Percentiles rank a stretch among this genome's conserved stretches.
These are phyloP conservation scores for Myxozyma udenii DNA, from an alignment of 805 yeast species.

Conservation along the genomic window DNA sequence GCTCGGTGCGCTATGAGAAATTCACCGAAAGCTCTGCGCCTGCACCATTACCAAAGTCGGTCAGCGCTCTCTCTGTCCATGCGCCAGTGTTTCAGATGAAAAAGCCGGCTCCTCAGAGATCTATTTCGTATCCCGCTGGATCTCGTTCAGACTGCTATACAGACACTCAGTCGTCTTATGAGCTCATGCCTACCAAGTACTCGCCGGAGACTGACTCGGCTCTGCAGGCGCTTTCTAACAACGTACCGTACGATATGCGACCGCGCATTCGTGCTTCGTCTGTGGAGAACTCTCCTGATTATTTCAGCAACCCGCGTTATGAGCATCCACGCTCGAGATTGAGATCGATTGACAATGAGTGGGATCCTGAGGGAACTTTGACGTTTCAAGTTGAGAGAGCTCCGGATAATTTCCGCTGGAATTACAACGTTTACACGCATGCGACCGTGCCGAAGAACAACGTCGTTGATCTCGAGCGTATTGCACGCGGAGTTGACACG, in stretches of 20 bases:
- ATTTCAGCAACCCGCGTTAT: background rate
- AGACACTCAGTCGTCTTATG: constrained; percentile 1
- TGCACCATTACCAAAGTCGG: background rate
- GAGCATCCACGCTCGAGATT: background rate
- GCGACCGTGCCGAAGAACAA: constrained; percentile 39
- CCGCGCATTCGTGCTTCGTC: constrained; percentile 9
- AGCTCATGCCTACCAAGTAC: constrained; percentile 6
- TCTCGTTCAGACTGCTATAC: too few relatives aligned
- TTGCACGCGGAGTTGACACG: constrained; percentile 44
- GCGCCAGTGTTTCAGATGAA: constrained; percentile 21
- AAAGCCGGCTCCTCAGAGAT: background rate
- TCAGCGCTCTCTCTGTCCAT: constrained; percentile 14
- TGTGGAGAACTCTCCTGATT: background rate
- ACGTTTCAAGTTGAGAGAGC: constrained; percentile 27
- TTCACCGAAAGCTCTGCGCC: background rate
- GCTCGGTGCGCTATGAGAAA: background rate
- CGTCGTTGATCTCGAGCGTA: constrained; percentile 43
- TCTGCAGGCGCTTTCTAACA: background rate
- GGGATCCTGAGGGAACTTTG: constrained; percentile 2
- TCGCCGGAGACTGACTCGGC: background rate
- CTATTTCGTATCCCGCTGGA: background rate
- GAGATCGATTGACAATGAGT: background rate
- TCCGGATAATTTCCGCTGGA: constrained; percentile 15
- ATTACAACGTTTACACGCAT: constrained; percentile 30
- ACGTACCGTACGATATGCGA: background rate